Percentiles rank a stretch among this genome's conserved stretches.
Evolutionary conservation across 345 rosid genomes (phyloP).

Genomic region (Sonneratia alba): DNA sequence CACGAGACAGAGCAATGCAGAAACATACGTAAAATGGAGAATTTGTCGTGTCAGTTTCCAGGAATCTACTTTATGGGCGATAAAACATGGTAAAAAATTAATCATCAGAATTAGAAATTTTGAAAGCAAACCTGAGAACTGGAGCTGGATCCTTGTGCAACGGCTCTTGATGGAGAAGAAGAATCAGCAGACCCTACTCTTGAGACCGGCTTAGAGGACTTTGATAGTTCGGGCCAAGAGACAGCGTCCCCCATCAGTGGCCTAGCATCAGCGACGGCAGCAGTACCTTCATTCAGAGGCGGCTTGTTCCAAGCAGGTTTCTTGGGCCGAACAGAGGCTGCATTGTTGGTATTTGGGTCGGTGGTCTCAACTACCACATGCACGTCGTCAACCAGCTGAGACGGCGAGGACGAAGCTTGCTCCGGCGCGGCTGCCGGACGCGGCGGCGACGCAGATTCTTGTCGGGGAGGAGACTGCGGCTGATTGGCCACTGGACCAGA

Average conservation of each 20-base stretch:
- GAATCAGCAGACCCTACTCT: conserved; percentile 27
- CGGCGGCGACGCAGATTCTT: conserved; percentile 15
- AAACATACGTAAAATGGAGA: background rate
- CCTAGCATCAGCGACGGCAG: conserved; percentile 23
- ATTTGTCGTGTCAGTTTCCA: background rate
- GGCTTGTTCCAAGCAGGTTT: conserved; percentile 53
- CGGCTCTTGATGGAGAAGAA: conserved; percentile 16
- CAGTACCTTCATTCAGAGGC: conserved; percentile 7
- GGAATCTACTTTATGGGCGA: background rate
- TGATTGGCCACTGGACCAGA: background rate
- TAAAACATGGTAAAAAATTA: background rate
- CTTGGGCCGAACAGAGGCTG: conserved; percentile 22
- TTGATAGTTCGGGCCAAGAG: conserved; percentile 61
- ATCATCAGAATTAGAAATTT: background rate
- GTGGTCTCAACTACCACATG: conserved; percentile 17
- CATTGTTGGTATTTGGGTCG: conserved; percentile 25
- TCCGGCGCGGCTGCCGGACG: conserved; percentile 10
- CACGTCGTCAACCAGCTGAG: conserved; percentile 13
- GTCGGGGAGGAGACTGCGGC: conserved; percentile 16
- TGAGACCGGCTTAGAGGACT: conserved; percentile 35
- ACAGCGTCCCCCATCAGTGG: conserved; percentile 45
- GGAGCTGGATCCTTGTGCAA: conserved; percentile 35
- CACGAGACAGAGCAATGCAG: background rate
- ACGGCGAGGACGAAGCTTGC: conserved; percentile 18
- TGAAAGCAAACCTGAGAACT: conserved; percentile 29